A percentile compares a stretch with the other conserved stretches of the same genome.
Conservation (phyloP, 139 green algal genomes). For the Chlorella sp. region DNA sequence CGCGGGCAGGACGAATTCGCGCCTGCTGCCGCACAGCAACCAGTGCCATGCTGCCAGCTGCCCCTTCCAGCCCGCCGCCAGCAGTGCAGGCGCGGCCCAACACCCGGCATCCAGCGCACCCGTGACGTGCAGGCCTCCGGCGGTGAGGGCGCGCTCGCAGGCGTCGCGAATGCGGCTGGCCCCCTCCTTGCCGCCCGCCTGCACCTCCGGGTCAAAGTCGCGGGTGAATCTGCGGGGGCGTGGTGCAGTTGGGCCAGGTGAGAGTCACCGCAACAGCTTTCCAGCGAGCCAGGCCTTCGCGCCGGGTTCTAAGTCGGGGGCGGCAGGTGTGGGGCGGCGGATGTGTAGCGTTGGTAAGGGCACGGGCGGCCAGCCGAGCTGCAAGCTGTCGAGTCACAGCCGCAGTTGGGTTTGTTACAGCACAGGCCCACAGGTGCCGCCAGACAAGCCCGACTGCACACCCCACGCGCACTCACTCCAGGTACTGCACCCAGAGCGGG, state of each 20-base stretch:
- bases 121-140: conserved; percentile 68
- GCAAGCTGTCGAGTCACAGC: too few relatives aligned
- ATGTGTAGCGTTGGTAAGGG: not conserved
- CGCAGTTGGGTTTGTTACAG: too few relatives aligned
- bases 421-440: too few relatives aligned
- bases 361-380: not conserved
- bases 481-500: conserved; percentile 69
- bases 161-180: conserved; percentile 55
- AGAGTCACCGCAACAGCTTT: too few relatives aligned
- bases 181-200: conserved; percentile 27
- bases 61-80: not conserved
- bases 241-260: not conserved
- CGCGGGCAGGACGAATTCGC: too few relatives aligned
- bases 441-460: not conserved
- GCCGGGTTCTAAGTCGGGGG: too few relatives aligned
- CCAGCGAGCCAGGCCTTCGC: too few relatives aligned
- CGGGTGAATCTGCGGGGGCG: conserved; percentile 47
- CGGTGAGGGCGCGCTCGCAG: conserved; percentile 66
- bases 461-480: conserved; percentile 46
- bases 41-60: not conserved
- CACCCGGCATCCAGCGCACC: not conserved
- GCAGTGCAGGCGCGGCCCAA: too few relatives aligned
- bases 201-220: conserved; percentile 54
- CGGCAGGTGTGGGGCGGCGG: too few relatives aligned
- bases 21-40: too few relatives aligned